Evolutionary conservation across 1,139 yeast genomes (phyloP).

Genomic region (Arxiozyma bovina): DNA sequence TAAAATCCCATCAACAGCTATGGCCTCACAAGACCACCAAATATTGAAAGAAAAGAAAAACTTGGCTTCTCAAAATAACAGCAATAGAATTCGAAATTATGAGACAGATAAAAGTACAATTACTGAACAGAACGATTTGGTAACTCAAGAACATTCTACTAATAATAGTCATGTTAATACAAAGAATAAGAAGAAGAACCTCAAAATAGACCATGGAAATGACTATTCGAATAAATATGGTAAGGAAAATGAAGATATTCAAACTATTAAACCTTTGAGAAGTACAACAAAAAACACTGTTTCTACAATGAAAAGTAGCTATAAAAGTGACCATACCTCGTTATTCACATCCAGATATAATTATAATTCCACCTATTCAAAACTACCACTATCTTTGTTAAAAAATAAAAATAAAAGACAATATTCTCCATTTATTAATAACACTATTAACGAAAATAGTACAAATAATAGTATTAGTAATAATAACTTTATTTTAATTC

Average conservation of each 20-base stretch:
- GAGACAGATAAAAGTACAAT: too few species aligned
- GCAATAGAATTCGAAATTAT: too few species aligned
- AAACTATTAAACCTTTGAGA: background rate
- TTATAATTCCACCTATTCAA: conserved; percentile 1
- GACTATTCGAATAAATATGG: background rate
- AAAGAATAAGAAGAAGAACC: background rate
- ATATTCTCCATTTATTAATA: background rate
- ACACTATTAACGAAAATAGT: background rate
- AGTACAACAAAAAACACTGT: background rate
- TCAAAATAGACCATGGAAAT: background rate
- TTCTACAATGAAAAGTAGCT: too few species aligned
- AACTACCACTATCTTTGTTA: background rate
- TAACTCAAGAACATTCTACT: too few species aligned
- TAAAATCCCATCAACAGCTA: too few species aligned
- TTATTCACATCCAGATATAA: background rate
- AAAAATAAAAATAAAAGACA: background rate
- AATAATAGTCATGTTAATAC: too few species aligned
- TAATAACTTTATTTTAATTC: conserved; percentile 9
- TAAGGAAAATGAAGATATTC: background rate
- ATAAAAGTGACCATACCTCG: background rate
- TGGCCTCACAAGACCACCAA: background rate
- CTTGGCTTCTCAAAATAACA: background rate
- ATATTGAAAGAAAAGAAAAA: too few species aligned
- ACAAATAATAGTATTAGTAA: background rate
- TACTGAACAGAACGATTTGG: too few species aligned